phyloP scores from a whole-genome alignment of 2,329 filamentous ascomycete genomes.

The Aaosphaeria arxii region DNA sequence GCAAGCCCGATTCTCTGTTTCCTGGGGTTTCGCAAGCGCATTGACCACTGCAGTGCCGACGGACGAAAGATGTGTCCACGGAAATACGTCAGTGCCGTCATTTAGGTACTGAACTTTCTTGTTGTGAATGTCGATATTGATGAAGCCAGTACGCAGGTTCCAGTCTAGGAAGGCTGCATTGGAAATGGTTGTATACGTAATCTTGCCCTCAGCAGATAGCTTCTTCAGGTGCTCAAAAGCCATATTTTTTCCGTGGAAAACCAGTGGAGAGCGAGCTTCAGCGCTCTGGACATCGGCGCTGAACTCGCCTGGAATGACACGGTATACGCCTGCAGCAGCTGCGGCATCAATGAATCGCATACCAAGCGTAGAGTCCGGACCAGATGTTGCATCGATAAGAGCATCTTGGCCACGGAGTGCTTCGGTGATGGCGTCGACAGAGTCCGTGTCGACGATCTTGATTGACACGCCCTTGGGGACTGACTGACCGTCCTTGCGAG shows the following conservation, averaged over 20 bases:
- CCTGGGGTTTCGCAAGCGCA: slow-evolving; percentile 1
- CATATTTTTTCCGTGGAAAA: slow-evolving; percentile 7
- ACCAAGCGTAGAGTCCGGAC: slow-evolving; percentile 39
- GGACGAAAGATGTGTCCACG: slow-evolving; percentile 5
- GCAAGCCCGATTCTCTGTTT: slow-evolving; percentile 7
- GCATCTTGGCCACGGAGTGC: slow-evolving; percentile 53
- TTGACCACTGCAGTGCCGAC: not conserved
- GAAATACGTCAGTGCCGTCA: slow-evolving; percentile 1
- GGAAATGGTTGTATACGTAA: slow-evolving; percentile 8
- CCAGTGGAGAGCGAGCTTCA: slow-evolving; percentile 5
- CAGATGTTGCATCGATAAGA: slow-evolving; percentile 46
- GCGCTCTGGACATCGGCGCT: slow-evolving; percentile 6
- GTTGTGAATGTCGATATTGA: slow-evolving; percentile 6
- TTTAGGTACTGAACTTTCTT: slow-evolving; percentile 7
- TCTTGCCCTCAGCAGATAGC: slow-evolving; percentile 3
- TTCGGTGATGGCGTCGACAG: slow-evolving; percentile 4
- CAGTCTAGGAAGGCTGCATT: slow-evolving; percentile 10
- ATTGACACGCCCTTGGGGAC: not conserved
- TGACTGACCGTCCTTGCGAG: not conserved
- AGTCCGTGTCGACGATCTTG: not conserved
- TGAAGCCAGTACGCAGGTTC: slow-evolving; percentile 5
- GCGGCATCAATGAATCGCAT: slow-evolving; percentile 17
- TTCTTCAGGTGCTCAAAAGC: slow-evolving; percentile 8
- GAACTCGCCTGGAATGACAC: slow-evolving; percentile 9
- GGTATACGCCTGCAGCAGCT: slow-evolving; percentile 8